Percentiles rank a stretch among this genome's conserved stretches.
Evolutionary conservation across 495 filamentous ascomycete species (phyloP).

Genomic region (Xylaria telfairii): DNA sequence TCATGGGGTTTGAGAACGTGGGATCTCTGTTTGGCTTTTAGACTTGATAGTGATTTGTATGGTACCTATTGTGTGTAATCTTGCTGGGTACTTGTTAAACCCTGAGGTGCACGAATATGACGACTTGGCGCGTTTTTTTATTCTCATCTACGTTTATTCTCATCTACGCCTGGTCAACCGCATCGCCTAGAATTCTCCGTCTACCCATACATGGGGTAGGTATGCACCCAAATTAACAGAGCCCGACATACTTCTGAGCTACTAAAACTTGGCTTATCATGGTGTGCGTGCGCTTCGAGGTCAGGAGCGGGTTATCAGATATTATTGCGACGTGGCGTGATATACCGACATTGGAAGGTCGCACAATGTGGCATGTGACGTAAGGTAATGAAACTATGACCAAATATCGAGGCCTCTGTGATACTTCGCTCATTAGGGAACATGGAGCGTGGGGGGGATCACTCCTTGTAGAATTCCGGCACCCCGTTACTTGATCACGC

Average conservation of each 20-base stretch:
- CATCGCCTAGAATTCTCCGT: conserved; percentile 1
- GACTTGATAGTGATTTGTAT: conserved; percentile 3
- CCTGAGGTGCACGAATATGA: conserved; percentile 9
- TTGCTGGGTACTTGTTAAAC: conserved; percentile 2
- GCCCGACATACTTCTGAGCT: not conserved
- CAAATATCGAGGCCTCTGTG: conserved; percentile 4
- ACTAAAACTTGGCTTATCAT: conserved; percentile 6
- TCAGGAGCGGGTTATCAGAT: conserved; percentile 5
- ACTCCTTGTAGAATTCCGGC: not conserved
- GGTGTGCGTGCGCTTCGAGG: not conserved
- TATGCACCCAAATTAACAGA: conserved; percentile 8
- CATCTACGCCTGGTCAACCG: conserved; percentile 1
- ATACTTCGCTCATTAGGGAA: not conserved
- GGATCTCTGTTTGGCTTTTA: conserved; percentile 5
- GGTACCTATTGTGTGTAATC: not conserved
- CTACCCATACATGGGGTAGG: conserved; percentile 4
- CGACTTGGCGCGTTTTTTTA: conserved; percentile 3
- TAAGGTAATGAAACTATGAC: conserved; percentile 7
- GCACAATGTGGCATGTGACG: not conserved
- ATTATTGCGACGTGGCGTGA: conserved; percentile 2
- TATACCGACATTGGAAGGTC: conserved; percentile 7
- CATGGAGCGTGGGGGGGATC: not conserved
- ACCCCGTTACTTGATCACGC: conserved; percentile 1
- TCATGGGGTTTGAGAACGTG: not conserved
- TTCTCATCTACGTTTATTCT: conserved; percentile 9